phyloP scores from a whole-genome alignment of 495 filamentous ascomycete species.

The Platismatia glauca region DNA sequence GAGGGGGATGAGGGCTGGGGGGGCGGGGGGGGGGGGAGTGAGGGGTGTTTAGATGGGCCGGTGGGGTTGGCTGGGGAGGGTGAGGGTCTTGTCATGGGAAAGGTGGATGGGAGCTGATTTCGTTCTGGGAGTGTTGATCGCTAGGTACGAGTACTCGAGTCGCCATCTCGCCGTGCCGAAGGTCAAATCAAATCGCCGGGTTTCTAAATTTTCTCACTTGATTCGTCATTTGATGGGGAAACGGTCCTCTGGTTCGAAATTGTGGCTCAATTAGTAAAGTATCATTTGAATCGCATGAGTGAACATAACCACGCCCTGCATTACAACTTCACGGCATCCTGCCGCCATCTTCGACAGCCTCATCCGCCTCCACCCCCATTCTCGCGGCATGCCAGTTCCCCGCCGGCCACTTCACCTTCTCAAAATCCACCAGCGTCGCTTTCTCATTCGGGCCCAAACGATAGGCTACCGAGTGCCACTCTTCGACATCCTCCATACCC shows the following conservation, averaged over 20 bases:
- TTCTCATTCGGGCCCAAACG: background rate
- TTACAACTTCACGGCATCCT: background rate
- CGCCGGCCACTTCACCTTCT: background rate
- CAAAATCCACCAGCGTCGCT: background rate
- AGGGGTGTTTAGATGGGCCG: background rate
- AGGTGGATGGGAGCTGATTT: background rate
- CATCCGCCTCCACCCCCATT: background rate
- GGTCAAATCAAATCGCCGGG: background rate
- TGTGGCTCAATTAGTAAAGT: background rate
- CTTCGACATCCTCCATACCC: background rate
- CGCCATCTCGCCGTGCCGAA: background rate
- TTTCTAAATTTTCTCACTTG: background rate
- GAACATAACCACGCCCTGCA: background rate
- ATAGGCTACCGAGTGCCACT: background rate
- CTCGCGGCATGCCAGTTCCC: background rate
- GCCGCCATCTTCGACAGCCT: background rate
- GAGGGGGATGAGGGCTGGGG: background rate
- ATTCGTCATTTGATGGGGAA: background rate
- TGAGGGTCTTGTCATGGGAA: background rate
- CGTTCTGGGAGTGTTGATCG: no score
- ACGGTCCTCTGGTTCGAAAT: background rate
- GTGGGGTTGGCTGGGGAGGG: background rate
- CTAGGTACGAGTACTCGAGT: no score
- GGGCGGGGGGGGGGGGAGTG: background rate
- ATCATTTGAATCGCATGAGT: background rate